Evolutionary conservation across 2,329 filamentous ascomycete species (phyloP).

Genomic region (Sordariomycetes sp.): DNA sequence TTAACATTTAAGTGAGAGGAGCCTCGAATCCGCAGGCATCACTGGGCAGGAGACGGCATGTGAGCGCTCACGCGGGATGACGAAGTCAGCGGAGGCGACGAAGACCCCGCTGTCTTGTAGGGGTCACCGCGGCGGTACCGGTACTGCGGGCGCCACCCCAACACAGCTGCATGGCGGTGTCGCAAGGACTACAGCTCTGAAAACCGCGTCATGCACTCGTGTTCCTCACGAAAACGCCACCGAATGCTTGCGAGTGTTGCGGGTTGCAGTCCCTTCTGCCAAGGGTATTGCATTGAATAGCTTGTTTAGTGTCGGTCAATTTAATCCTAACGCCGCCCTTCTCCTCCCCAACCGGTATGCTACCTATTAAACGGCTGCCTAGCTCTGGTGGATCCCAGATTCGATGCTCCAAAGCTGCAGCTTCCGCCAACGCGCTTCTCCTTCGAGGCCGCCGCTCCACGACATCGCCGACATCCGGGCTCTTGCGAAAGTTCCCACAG

Average conservation of each 20-base stretch:
- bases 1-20: background rate
- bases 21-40: background rate
- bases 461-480: background rate
- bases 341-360: background rate
- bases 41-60: background rate
- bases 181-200: background rate
- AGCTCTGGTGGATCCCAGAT: background rate
- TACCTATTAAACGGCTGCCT: background rate
- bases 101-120: conserved; percentile 2
- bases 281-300: background rate
- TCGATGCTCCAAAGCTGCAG: background rate
- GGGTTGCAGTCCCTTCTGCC: background rate
- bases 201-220: conserved; percentile 6
- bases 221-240: background rate
- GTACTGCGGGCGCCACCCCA: background rate
- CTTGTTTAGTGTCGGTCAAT: background rate
- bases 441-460: background rate
- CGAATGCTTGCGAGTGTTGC: background rate
- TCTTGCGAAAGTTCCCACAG: background rate
- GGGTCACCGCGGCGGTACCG: background rate
- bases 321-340: background rate
- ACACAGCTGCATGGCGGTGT: background rate
- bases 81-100: conserved; percentile 2
- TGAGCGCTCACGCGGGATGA: background rate
- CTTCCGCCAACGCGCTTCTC: background rate